Evolutionary conservation across 331 rosid species (phyloP).

Genomic region (Erythrophleum ivorense): DNA sequence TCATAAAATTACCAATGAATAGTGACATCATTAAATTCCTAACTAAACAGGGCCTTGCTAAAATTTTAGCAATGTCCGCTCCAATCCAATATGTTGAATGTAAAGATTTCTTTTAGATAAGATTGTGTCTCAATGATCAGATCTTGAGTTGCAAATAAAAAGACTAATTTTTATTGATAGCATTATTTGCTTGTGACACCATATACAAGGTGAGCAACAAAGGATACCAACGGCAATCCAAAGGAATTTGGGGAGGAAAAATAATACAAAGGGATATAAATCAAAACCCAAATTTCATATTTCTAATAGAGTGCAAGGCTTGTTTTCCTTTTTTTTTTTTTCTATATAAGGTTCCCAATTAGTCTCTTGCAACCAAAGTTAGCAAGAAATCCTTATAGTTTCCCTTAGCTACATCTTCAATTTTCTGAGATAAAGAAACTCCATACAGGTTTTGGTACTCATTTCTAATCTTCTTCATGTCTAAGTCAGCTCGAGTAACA

Average conservation of each 20-base stretch:
- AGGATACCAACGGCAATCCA: neutral
- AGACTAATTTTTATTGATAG: too few species aligned
- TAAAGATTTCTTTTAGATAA: too few species aligned
- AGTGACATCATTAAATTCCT: too few species aligned
- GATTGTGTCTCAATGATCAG: too few species aligned
- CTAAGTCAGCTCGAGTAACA: conserved; percentile 74
- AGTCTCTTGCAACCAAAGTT: conserved; percentile 61
- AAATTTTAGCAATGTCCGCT: too few species aligned
- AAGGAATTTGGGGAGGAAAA: conserved; percentile 5
- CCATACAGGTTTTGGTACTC: conserved; percentile 60
- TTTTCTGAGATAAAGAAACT: conserved; percentile 57
- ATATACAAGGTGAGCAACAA: neutral
- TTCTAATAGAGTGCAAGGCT: neutral
- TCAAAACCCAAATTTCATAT: conserved; percentile 7
- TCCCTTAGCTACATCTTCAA: conserved; percentile 70
- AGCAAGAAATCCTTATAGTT: conserved; percentile 87
- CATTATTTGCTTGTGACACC: too few species aligned
- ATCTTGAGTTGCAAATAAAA: too few species aligned
- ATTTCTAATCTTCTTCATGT: conserved; percentile 64
- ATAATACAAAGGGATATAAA: neutral
- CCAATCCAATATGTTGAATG: too few species aligned
- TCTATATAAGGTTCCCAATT: conserved; percentile 6
- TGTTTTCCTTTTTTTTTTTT: neutral
- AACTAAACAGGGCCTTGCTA: too few species aligned
- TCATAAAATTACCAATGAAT: too few species aligned